Conservation (phyloP, 306 rosid genomes). For the Medicago arabica region DNA sequence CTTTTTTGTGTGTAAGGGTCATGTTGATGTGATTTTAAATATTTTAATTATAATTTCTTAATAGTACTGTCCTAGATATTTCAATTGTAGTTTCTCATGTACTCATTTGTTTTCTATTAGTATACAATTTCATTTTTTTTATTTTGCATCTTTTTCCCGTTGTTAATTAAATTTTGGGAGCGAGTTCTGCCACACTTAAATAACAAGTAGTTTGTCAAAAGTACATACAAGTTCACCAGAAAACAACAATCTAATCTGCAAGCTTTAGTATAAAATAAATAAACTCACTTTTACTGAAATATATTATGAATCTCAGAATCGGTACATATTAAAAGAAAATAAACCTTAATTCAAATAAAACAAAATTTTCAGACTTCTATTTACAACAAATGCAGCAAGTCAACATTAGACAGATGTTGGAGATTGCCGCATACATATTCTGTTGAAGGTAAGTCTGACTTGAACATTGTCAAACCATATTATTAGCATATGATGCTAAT, state of each 20-base stretch:
- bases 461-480: conserved; percentile 19
- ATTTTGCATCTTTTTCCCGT: conserved; percentile 26
- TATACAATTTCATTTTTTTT: background rate
- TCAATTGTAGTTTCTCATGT: background rate
- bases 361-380: conserved; percentile 26
- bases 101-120: background rate
- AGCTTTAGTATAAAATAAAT: conserved; percentile 16
- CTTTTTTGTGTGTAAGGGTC: background rate
- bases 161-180: background rate
- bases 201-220: background rate
- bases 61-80: background rate
- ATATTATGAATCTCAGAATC: background rate
- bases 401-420: conserved; percentile 31
- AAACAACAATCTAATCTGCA: conserved; percentile 15
- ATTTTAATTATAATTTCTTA: background rate
- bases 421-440: conserved; percentile 35
- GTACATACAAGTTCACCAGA: conserved; percentile 9
- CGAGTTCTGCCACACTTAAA: conserved; percentile 1
- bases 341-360: conserved; percentile 10
- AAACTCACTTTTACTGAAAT: conserved; percentile 22
- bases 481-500: conserved; percentile 18
- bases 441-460: conserved; percentile 27
- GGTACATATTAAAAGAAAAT: conserved; percentile 13
- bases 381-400: conserved; percentile 23
- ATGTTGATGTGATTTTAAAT: background rate